Evolutionary conservation across 176 grass and related monocot genomes (phyloP).

Genomic region (Oryza meyeriana): DNA sequence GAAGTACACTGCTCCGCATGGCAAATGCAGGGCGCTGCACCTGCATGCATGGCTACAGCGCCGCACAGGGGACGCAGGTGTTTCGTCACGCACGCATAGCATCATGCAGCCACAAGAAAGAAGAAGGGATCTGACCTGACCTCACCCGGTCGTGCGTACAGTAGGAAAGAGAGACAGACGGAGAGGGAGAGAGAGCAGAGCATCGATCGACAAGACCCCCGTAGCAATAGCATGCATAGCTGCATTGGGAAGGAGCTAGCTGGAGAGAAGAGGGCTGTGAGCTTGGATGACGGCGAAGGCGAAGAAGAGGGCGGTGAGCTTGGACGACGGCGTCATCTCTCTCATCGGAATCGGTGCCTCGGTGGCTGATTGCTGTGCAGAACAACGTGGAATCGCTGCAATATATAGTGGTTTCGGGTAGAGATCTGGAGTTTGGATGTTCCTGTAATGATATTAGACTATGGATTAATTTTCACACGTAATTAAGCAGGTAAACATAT

Average conservation of each 20-base stretch:
- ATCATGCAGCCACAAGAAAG: too few species aligned
- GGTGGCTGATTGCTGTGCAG: background rate
- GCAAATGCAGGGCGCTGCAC: too few species aligned
- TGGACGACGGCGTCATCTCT: background rate
- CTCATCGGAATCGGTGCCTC: background rate
- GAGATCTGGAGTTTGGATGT: background rate
- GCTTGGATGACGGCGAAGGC: background rate
- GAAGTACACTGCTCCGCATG: too few species aligned
- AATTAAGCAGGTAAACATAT: background rate
- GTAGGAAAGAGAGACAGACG: too few species aligned
- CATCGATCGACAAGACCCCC: background rate
- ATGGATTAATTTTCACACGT: background rate
- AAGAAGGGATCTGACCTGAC: too few species aligned
- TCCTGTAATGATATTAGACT: background rate
- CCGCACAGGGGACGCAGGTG: too few species aligned
- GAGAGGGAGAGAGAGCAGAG: too few species aligned
- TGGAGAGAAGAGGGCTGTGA: too few species aligned
- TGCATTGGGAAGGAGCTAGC: conserved; percentile 34
- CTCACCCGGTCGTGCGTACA: too few species aligned
- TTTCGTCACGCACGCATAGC: too few species aligned
- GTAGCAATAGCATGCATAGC: background rate
- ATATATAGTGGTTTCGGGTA: background rate
- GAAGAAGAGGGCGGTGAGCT: background rate
- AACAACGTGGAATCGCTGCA: background rate
- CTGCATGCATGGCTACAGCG: too few species aligned